Evolutionary conservation across 1,284 basidiomycete species (phyloP), one percentile per base, ranked within the genome.

Genomic region (Porodaedalea pini): DNA sequence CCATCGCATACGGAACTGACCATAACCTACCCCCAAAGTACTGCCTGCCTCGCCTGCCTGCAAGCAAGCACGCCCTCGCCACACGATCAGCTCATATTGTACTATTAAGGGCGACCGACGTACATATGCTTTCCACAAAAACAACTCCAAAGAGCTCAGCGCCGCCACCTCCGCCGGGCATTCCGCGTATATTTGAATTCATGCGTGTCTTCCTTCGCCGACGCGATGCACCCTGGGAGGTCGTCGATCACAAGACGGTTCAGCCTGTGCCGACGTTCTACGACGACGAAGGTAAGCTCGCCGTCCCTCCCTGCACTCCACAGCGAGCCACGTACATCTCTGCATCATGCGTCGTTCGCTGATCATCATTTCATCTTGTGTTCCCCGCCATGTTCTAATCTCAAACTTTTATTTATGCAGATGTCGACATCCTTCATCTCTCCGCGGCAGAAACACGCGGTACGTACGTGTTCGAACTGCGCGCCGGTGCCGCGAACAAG

Each of bases 181-280:
- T 54, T 43, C 57, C 58, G 25, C 58, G 58, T 15, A 56, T 53
- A 43, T 56, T 56, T 40, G 50, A 60, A 49, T 39, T 56, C 43
- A 56, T 61, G 59, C 54, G 41, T 36, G 37, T 59, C 40, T 29
- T 48, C 23, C 51, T 61, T 34, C 55, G 51, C 23, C 50, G 54
- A 23, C 48, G 51, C 37, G 78, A 85, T 64, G 70, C 71, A 8
- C 79, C 85, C 39, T 91, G 88, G 88, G 88, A 91, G 71, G 87
- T 90, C 40, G 84, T 89, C 23, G 82, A 82, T 59, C 81, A 75
- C 65, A 80, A 78, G 64, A 69, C 72, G 21, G 80, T 91, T 45
- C 78, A 84, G 43, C 82, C 86, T 27, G 78, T 89, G 10, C 75
- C 79, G 15, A 80, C 79, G 68, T 86, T 81, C 68, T 80, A 81